Conservation (phyloP, 2,329 filamentous ascomycete genomes). For the Talaromyces marneffei region DNA sequence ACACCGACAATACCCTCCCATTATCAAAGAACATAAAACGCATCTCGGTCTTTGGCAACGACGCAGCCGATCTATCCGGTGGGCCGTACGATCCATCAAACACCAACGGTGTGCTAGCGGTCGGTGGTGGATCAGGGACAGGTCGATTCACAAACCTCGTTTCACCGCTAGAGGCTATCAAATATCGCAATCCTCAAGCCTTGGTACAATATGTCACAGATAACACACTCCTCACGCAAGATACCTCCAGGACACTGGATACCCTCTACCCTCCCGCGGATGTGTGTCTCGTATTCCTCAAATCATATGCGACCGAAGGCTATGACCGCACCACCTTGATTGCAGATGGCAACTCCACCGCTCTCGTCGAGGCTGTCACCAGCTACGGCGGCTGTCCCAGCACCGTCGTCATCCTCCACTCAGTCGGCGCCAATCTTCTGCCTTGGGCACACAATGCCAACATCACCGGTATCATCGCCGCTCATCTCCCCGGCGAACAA, state of each 20-base stretch:
- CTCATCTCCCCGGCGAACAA: slow-evolving; percentile 67
- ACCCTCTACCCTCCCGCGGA: slow-evolving; percentile 33
- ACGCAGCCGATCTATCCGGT: slow-evolving; percentile 19
- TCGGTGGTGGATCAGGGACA: slow-evolving; percentile 27
- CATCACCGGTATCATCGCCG: slow-evolving; percentile 63
- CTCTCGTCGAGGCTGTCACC: slow-evolving; percentile 40
- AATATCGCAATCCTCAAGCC: slow-evolving; percentile 10
- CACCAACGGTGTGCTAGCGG: slow-evolving; percentile 11
- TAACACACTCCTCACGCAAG: slow-evolving; percentile 31
- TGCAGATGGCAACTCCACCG: slow-evolving; percentile 40
- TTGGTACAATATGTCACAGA: slow-evolving; percentile 34
- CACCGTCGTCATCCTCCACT: slow-evolving; percentile 65
- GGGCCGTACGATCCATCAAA: slow-evolving; percentile 17
- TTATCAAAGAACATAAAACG: slow-evolving; percentile 27
- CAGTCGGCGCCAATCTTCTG: slow-evolving; percentile 63
- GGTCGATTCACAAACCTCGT: slow-evolving; percentile 24
- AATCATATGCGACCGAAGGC: slow-evolving; percentile 47
- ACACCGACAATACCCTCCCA: slow-evolving; percentile 46
- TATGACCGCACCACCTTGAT: slow-evolving; percentile 38
- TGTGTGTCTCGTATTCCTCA: slow-evolving; percentile 56
- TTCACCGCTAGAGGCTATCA: slow-evolving; percentile 23
- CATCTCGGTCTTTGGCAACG: slow-evolving; percentile 18
- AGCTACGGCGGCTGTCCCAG: slow-evolving; percentile 33
- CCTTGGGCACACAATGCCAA: slow-evolving; percentile 56
- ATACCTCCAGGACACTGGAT: not conserved